Evolutionary conservation across 2,329 filamentous ascomycete genomes (phyloP).

Genomic region (Lithohypha guttulata): DNA sequence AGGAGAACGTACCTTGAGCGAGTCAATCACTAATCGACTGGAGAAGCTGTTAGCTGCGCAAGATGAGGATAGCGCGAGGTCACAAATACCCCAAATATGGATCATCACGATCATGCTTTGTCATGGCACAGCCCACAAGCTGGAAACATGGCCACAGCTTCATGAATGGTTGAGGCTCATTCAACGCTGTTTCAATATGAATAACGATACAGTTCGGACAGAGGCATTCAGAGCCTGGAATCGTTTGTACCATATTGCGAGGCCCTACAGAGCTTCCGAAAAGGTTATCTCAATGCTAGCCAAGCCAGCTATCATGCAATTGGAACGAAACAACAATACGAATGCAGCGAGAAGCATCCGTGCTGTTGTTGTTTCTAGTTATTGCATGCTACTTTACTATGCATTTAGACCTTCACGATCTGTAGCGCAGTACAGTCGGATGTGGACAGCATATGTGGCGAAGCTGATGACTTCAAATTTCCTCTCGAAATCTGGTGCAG

Average conservation of each 20-base stretch:
- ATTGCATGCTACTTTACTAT: conserved; percentile 77
- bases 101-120: conserved; percentile 69
- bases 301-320: conserved; percentile 57
- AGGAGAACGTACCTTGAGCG: conserved; percentile 53
- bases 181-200: conserved; percentile 72
- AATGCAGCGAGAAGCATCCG: conserved; percentile 35
- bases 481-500: conserved; percentile 34
- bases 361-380: conserved; percentile 53
- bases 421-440: conserved; percentile 55
- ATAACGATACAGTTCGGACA: conserved; percentile 57
- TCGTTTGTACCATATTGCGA: conserved; percentile 64
- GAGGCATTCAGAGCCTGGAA: conserved; percentile 82
- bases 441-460: conserved; percentile 68
- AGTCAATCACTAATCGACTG: conserved; percentile 58
- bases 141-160: conserved; percentile 61
- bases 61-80: conserved; percentile 47
- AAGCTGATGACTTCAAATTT: conserved; percentile 52
- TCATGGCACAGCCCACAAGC: conserved; percentile 47
- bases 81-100: conserved; percentile 84
- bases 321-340: conserved; percentile 53
- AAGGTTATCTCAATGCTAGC: conserved; percentile 51
- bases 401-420: conserved; percentile 61
- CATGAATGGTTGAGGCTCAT: conserved; percentile 67
- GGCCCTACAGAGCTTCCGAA: conserved; percentile 49
- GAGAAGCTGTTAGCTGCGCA: conserved; percentile 53